phyloP scores from a whole-genome alignment of 1,139 yeast species.

The Kodamaea derodonti region DNA sequence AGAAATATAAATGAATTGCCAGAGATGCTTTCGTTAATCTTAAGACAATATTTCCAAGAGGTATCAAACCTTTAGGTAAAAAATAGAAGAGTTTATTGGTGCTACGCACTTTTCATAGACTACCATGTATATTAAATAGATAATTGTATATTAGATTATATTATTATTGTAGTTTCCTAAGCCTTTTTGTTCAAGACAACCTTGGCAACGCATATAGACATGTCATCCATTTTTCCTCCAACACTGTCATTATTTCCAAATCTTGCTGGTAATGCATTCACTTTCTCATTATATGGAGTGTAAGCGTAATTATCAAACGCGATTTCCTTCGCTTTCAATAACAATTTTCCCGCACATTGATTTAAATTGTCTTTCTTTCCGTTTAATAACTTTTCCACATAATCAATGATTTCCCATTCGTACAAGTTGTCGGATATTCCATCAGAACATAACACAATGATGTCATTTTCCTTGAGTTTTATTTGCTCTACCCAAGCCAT shows the following conservation, averaged over 20 bases:
- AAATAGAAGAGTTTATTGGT: no score
- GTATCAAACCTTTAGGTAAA: constrained; percentile 24
- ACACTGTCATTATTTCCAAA: constrained; percentile 33
- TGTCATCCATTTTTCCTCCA: constrained; percentile 58
- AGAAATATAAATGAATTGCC: constrained; percentile 87
- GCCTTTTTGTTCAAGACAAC: constrained; percentile 20
- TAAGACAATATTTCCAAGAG: constrained; percentile 89
- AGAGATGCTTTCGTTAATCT: constrained; percentile 80
- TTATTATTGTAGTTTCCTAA: not conserved
- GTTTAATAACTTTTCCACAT: constrained; percentile 28
- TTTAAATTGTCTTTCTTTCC: constrained; percentile 27
- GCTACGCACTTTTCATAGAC: not conserved
- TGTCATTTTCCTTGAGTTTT: constrained; percentile 37
- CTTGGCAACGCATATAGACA: constrained; percentile 48
- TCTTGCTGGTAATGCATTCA: constrained; percentile 39
- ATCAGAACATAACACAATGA: constrained; percentile 49
- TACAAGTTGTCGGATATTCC: constrained; percentile 54
- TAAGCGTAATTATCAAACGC: constrained; percentile 54
- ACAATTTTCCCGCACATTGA: constrained; percentile 36
- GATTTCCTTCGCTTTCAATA: constrained; percentile 45
- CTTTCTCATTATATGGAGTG: constrained; percentile 53
- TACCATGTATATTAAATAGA: not conserved
- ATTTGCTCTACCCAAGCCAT: constrained; percentile 48
- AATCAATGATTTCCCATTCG: constrained; percentile 42
- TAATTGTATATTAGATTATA: not conserved